Base-by-base conservation (phyloP, 306 rosid genomes). In the Quercus ilex region DNA sequence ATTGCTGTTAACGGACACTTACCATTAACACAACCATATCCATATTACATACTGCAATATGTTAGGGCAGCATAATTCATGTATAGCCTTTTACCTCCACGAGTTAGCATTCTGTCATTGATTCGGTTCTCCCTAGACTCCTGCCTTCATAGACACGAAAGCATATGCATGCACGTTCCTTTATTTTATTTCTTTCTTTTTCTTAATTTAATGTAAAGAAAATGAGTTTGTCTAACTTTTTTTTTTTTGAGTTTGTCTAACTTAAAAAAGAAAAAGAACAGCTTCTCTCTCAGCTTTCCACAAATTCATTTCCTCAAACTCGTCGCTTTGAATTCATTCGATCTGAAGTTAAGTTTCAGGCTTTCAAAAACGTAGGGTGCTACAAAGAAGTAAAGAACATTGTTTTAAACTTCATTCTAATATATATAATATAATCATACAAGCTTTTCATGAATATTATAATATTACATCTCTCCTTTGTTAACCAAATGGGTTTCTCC, bases 331-430 rank as follows among this genome's bases (percentile, higher is more conserved):
- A 68, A 68, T 51, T 49, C 33, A 53, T 28, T 15, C 25, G 9
- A n/a, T 57, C 58, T 69, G 43, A 78, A 55, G 76, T 74, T 69
- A 33, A 56, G 25, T 18, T 51, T 58, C 58, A 41, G 76, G 60
- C 76, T 43, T 78, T 78, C 81, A 57, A 35, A 78, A 69, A 19
- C 76, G 4, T 8, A 60, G 25, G 67, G 46, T 8, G 46, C 12
- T 41, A 2, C 46, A 41, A 41, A 41, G 12, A 41, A 7, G 46
- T 41, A 41, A 41, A 41, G 46, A 41, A 25, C 14, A 25, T 11
- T 3, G 5, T 3, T 30, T 63, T 63, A 41, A 41, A 25, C 17
- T 63, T 63, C 14, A 6, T 64, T 30, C 19, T 64, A 30, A 33
- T 13, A 8, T 12, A 41, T 41, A 8, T 41, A 28, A 15, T 64